These are phyloP conservation scores for Termitomyces bulborhizus DNA, from an alignment of 768 basidiomycete species.

Conservation along the genomic window DNA sequence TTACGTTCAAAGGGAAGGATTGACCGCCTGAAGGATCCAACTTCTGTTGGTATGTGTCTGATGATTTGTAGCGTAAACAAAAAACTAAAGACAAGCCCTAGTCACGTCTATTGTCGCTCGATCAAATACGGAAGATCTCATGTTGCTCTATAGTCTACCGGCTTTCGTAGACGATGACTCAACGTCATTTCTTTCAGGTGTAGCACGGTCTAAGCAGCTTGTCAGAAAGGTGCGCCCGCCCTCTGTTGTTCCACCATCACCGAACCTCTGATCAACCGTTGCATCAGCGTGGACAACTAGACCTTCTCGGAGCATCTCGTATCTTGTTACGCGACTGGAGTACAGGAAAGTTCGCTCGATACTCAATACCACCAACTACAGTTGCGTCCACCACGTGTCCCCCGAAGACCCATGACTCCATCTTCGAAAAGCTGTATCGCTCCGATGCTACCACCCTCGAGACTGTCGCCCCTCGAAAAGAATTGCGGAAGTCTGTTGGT, in stretches of 20 bases:
- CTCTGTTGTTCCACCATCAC: not conserved
- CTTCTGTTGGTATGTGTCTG: constrained; percentile 53
- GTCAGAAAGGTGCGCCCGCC: constrained; percentile 61
- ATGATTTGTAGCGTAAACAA: constrained; percentile 1
- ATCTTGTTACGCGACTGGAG: constrained; percentile 84
- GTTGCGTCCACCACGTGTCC: constrained; percentile 9
- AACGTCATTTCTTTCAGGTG: constrained; percentile 65
- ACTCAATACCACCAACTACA: constrained; percentile 48
- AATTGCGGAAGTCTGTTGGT: constrained; percentile 56
- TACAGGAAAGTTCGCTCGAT: constrained; percentile 65
- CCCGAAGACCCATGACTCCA: constrained; percentile 2
- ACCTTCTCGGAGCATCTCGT: constrained; percentile 69
- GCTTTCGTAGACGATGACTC: constrained; percentile 67
- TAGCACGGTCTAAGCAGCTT: constrained; percentile 70
- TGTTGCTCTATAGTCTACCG: constrained; percentile 83
- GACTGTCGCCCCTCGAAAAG: constrained; percentile 49
- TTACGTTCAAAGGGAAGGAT: constrained; percentile 75
- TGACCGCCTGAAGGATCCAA: constrained; percentile 78
- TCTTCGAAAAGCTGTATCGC: constrained; percentile 28
- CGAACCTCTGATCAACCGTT: constrained; percentile 3
- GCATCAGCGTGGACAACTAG: constrained; percentile 61
- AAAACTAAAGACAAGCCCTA: constrained; percentile 20
- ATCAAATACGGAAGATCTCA: constrained; percentile 74
- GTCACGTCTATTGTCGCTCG: constrained; percentile 65
- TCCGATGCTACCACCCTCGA: constrained; percentile 47